phyloP scores from a whole-genome alignment of 129 eudicot genomes.

The Artemisia annua region DNA sequence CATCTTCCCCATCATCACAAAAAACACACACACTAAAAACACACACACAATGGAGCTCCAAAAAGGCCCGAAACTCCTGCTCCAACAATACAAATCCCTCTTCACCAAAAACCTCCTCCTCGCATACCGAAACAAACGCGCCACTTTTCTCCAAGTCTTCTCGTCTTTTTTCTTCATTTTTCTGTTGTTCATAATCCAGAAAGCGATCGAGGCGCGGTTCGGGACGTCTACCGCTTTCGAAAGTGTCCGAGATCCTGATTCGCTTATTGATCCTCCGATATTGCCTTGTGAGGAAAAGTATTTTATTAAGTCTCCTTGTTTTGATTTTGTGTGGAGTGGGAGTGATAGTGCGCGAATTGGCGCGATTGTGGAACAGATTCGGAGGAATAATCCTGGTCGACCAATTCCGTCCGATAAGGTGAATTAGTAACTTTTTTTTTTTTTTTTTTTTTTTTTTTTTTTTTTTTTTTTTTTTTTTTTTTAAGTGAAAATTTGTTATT shows the following conservation, averaged over 20 bases:
- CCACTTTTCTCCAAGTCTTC: conserved; percentile 62
- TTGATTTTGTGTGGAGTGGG: conserved; percentile 93
- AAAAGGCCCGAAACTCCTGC: conserved; percentile 52
- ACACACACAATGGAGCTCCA: conserved; percentile 50
- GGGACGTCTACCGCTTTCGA: conserved; percentile 42
- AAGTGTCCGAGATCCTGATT: conserved; percentile 43
- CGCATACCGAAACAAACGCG: conserved; percentile 68
- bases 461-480: too few relatives aligned
- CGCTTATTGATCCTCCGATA: conserved; percentile 50
- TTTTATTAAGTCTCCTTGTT: conserved; percentile 62
- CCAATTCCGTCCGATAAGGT: conserved; percentile 77
- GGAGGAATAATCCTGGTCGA: conserved; percentile 83
- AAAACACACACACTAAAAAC: conserved; percentile 20
- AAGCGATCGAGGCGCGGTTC: conserved; percentile 55
- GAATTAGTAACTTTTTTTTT: neutral
- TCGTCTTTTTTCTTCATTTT: conserved; percentile 73
- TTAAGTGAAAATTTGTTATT: too few relatives aligned
- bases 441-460: too few relatives aligned
- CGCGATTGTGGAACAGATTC: conserved; percentile 60
- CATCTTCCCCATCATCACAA: neutral
- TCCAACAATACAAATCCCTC: conserved; percentile 71
- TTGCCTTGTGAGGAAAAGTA: conserved; percentile 80
- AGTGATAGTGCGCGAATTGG: conserved; percentile 39
- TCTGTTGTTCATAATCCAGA: conserved; percentile 60
- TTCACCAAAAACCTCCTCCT: conserved; percentile 65